Evolutionary conservation across 1,284 basidiomycete genomes (phyloP).

Genomic region (Boletus smithii): DNA sequence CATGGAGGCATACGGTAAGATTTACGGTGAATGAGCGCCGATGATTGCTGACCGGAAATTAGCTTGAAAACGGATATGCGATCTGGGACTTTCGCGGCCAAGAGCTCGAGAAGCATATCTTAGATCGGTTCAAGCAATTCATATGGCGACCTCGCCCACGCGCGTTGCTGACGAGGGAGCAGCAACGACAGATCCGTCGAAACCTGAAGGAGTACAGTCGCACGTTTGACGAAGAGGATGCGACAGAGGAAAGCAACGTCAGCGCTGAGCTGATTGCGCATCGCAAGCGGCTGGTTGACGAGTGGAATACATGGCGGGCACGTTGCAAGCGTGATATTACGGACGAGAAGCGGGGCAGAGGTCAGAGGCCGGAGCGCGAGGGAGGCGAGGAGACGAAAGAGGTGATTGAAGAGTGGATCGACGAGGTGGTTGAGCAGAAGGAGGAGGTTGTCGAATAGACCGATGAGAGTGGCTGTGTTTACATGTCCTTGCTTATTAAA

Average conservation of each 20-base stretch:
- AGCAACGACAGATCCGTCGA: conserved; percentile 85
- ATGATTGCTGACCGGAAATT: conserved; percentile 10
- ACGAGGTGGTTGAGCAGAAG: conserved; percentile 87
- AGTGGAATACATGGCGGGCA: conserved; percentile 96
- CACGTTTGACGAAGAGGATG: conserved; percentile 95
- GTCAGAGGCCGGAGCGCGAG: conserved; percentile 37
- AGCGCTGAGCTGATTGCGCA: conserved; percentile 91
- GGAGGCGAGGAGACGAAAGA: conserved; percentile 66
- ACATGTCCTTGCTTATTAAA: too few relatives aligned
- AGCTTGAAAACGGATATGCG: conserved; percentile 96
- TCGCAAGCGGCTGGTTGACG: conserved; percentile 89
- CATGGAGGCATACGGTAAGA: conserved; percentile 88
- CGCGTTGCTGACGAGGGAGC: conserved; percentile 84
- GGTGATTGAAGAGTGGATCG: conserved; percentile 87
- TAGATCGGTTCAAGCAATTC: conserved; percentile 98
- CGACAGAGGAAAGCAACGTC: conserved; percentile 91
- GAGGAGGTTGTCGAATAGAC: conserved; percentile 62
- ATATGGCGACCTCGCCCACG: conserved; percentile 95
- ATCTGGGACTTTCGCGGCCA: conserved; percentile 98
- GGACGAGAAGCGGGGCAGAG: conserved; percentile 43
- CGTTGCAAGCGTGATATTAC: conserved; percentile 58
- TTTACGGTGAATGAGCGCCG: neutral
- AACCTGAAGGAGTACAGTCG: conserved; percentile 93
- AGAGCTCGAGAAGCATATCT: conserved; percentile 84
- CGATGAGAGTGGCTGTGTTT: conserved; percentile 19